Base-by-base conservation (phyloP, 1,284 basidiomycete genomes). In the Ustilago cynodontis region DNA sequence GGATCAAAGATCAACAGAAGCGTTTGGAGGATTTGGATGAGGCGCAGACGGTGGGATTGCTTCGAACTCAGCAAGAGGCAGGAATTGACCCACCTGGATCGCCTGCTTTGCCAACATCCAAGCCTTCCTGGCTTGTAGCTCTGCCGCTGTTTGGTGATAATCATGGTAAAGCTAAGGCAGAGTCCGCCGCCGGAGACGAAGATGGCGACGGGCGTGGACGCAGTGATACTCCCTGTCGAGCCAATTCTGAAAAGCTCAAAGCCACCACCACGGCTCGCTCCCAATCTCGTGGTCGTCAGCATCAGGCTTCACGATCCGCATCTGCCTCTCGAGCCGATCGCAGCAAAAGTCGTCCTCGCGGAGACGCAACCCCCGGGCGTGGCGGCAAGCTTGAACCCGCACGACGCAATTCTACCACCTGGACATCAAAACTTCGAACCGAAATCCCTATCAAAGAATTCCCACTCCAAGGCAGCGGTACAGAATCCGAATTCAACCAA, bases 401-500 rank as follows among this genome's bases (percentile, higher is more conserved):
- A 14, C 59, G 64, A 24, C 64, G 65, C 39, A 47, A 65, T 2
- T 71, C 73, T 2, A 62, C 53, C 52, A 71, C 73, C 6, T 76
- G 73, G 68, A 71, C 73, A 1, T 71, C 73, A 8, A 76, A 71
- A 29, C 61, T 76, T 9, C 67, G 67, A 33, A 71, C 73, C 55
- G 69, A 69, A 65, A 74, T 78, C 39, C 76, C 76, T 31, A 61
- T 78, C 76, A 78, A 74, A 45, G 76, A 80, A 20, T 85, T 85
- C 52, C 83, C 83, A 5, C 63, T 76, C 7, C 83, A 84, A 59
- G 83, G 83, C 22, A 63, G 51, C 43, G 83, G 83, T 3, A 33
- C 18, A 16, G 65, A 68, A 39, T 78, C 74, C n/a, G 83, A 85
- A 41, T 85, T 81, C 62, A 66, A 72, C 37, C 75, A 78, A 26